Conservation (phyloP, 805 yeast genomes). For the Metschnikowia noctiluminum region DNA sequence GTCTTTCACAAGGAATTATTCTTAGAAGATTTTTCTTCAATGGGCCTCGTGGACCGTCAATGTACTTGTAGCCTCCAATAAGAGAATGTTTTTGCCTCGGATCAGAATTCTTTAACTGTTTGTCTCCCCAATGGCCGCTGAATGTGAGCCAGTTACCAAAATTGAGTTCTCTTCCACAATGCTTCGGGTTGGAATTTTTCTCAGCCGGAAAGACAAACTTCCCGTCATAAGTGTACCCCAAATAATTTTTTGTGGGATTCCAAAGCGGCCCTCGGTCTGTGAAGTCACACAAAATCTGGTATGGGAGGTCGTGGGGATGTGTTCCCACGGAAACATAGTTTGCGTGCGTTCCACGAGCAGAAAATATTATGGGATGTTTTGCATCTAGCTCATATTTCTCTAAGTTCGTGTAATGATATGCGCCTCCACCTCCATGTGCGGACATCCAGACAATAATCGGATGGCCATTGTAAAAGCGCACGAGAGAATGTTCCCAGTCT, state of each 20-base stretch:
- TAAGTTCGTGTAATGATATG: constrained; percentile 71
- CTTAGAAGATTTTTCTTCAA: constrained; percentile 71
- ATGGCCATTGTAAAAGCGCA: constrained; percentile 73
- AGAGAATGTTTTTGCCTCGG: constrained; percentile 83
- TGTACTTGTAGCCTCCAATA: constrained; percentile 79
- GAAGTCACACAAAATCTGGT: constrained; percentile 84
- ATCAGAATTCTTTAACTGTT: constrained; percentile 60
- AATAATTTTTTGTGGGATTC: constrained; percentile 83
- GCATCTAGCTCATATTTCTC: constrained; percentile 53
- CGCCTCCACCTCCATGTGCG: constrained; percentile 97
- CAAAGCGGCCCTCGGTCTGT: constrained; percentile 94
- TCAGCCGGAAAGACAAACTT: constrained; percentile 40
- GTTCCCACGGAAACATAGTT: constrained; percentile 95
- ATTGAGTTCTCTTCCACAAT: constrained; percentile 47
- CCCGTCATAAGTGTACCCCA: constrained; percentile 81
- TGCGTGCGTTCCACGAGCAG: constrained; percentile 97
- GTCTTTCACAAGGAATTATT: constrained; percentile 70
- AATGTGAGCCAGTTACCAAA: constrained; percentile 78
- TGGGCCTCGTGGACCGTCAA: constrained; percentile 94
- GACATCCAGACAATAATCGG: constrained; percentile 94
- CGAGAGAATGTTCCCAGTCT: constrained; percentile 96
- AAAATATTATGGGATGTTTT: constrained; percentile 69
- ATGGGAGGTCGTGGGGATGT: constrained; percentile 93
- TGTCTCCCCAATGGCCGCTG: constrained; percentile 90
- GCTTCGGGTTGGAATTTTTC: constrained; percentile 40